A percentile compares a stretch with the other conserved stretches of the same genome.
phyloP scores from a whole-genome alignment of 1,139 yeast species.

The Hyphopichia wangnamkhiaoensis region DNA sequence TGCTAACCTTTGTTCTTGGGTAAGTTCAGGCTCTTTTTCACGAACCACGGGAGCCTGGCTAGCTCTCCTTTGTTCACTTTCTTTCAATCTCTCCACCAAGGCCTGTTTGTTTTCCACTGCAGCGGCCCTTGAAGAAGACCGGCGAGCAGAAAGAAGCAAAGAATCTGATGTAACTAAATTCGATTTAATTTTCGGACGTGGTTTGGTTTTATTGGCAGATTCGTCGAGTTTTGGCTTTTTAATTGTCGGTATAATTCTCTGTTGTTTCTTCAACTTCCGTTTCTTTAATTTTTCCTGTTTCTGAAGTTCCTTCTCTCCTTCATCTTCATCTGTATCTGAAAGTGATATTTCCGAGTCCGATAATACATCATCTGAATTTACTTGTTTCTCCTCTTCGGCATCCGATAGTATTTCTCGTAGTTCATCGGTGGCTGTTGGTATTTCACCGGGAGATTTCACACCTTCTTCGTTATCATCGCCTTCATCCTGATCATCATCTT shows the following conservation, averaged over 20 bases:
- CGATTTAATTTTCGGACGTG: conserved; percentile 7
- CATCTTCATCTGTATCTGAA: conserved; percentile 58
- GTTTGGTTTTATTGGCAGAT: conserved; percentile 13
- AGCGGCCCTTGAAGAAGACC: conserved; percentile 78
- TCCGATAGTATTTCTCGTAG: conserved; percentile 5
- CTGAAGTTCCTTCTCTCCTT: conserved; percentile 66
- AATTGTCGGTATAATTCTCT: conserved; percentile 46
- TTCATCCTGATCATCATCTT: conserved; percentile 23
- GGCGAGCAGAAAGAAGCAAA: conserved; percentile 50
- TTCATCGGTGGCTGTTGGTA: conserved; percentile 1
- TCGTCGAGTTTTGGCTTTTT: conserved; percentile 26
- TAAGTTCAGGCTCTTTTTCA: conserved; percentile 52
- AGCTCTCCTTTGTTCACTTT: conserved; percentile 69
- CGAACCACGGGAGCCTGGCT: conserved; percentile 43
- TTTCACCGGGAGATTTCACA: too few species aligned
- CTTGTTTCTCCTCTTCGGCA: conserved; percentile 19
- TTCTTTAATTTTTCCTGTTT: conserved; percentile 48
- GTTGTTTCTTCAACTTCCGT: conserved; percentile 39
- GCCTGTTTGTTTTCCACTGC: conserved; percentile 80
- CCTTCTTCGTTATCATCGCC: conserved; percentile 24
- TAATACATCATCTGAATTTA: conserved; percentile 45
- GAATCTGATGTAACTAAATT: conserved; percentile 44
- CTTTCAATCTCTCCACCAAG: conserved; percentile 70
- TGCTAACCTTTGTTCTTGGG: conserved; percentile 82
- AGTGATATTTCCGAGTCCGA: conserved; percentile 56